These are phyloP conservation scores for Cordyceps javanica DNA, from an alignment of 2,329 filamentous ascomycete species.

Conservation along the genomic window DNA sequence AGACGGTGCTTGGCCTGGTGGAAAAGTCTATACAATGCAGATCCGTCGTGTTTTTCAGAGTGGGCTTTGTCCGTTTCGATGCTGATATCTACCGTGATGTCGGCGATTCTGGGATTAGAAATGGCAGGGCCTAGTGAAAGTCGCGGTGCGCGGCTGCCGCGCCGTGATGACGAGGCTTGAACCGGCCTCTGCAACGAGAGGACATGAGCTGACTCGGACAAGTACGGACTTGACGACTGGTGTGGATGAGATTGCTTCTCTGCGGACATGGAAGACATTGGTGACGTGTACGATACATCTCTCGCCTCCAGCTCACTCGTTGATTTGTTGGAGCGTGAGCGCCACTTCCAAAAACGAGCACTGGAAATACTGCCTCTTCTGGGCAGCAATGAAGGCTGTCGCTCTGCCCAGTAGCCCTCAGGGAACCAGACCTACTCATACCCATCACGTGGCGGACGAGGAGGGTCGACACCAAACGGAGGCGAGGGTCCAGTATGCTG, in stretches of 20 bases:
- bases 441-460: slow-evolving; percentile 47
- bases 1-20: not conserved
- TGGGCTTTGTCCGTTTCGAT: not conserved
- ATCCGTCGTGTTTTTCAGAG: not conserved
- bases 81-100: not conserved
- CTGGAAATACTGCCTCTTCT: slow-evolving; percentile 29
- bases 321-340: slow-evolving; percentile 31
- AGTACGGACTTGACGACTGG: slow-evolving; percentile 34
- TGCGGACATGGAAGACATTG: slow-evolving; percentile 19
- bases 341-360: slow-evolving; percentile 35
- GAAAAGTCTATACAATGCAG: not conserved
- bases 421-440: slow-evolving; percentile 60
- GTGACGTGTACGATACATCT: slow-evolving; percentile 19
- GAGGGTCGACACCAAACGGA: slow-evolving; percentile 41
- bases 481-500: not conserved
- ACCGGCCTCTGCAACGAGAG: slow-evolving; percentile 36
- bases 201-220: slow-evolving; percentile 43
- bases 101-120: not conserved
- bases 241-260: slow-evolving; percentile 9
- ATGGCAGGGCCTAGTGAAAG: slow-evolving; percentile 5
- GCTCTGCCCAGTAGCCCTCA: slow-evolving; percentile 57
- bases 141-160: slow-evolving; percentile 10
- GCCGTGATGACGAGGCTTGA: slow-evolving; percentile 2
- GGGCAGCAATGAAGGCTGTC: slow-evolving; percentile 28
- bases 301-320: slow-evolving; percentile 27